These are phyloP conservation scores for Amauroascus verrucosus DNA, from an alignment of 2,329 filamentous ascomycete species.

Conservation along the genomic window DNA sequence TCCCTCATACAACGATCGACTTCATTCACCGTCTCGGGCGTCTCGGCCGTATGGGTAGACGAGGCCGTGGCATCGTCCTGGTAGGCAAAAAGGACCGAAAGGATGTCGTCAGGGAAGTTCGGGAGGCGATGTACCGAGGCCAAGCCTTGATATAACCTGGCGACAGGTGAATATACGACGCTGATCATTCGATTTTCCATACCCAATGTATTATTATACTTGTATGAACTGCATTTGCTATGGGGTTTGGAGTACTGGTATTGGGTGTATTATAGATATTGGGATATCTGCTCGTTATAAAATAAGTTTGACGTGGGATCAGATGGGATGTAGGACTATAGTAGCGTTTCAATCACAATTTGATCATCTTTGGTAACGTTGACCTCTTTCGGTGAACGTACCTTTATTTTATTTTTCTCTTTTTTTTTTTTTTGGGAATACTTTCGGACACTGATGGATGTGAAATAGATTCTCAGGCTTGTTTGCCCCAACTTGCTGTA, in stretches of 20 bases:
- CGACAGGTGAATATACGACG: not conserved
- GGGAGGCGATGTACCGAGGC: conserved; percentile 76
- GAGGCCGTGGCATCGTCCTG: conserved; percentile 80
- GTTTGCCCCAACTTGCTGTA: not conserved
- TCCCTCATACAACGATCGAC: conserved; percentile 95
- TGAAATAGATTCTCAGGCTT: no score
- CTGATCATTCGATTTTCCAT: not conserved
- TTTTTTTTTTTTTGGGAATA: not conserved
- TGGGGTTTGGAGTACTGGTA: not conserved
- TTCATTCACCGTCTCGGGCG: conserved; percentile 93
- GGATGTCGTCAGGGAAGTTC: conserved; percentile 84
- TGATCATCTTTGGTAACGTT: not conserved
- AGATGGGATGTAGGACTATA: not conserved
- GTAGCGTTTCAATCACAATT: not conserved
- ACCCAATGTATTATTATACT: not conserved
- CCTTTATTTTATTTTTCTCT: not conserved
- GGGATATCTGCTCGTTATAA: not conserved
- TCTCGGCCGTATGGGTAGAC: conserved; percentile 81
- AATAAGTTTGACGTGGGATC: not conserved
- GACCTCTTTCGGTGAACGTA: not conserved
- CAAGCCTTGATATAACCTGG: conserved; percentile 57
- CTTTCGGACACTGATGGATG: no score
- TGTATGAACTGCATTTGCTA: not conserved
- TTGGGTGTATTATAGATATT: not conserved
- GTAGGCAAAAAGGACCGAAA: conserved; percentile 81